Percentiles rank a stretch among this genome's conserved stretches.
These are phyloP conservation scores for Mikania micrantha DNA, from an alignment of 129 eudicot species.

Conservation along the genomic window DNA sequence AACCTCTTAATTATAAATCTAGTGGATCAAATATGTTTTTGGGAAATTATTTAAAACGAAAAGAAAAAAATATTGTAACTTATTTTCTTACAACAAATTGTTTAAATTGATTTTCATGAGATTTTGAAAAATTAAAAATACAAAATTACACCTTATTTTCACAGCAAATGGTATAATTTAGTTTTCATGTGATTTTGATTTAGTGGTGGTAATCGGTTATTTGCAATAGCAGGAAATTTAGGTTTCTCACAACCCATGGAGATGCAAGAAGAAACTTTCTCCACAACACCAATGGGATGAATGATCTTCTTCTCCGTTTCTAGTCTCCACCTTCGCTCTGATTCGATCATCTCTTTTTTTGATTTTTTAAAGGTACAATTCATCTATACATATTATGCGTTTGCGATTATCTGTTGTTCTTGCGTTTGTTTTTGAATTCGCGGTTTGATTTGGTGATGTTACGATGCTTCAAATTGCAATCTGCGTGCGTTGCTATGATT, in stretches of 20 bases:
- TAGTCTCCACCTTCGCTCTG: constrained; percentile 7
- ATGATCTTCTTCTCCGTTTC: constrained; percentile 17
- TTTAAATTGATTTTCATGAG: too few relatives aligned
- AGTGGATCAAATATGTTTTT: too few relatives aligned
- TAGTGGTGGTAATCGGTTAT: constrained; percentile 19
- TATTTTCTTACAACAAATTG: too few relatives aligned
- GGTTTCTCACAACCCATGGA: constrained; percentile 26
- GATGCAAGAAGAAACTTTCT: constrained; percentile 13
- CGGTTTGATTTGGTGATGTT: not conserved
- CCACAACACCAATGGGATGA: constrained; percentile 18
- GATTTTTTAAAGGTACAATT: constrained; percentile 21
- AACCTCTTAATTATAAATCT: too few relatives aligned
- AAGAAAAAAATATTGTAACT: too few relatives aligned
- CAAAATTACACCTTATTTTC: too few relatives aligned
- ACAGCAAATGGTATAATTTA: not conserved
- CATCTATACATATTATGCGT: not conserved
- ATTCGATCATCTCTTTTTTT: not conserved
- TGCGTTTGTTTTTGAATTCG: not conserved
- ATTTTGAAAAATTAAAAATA: too few relatives aligned
- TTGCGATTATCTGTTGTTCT: not conserved
- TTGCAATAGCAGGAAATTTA: not conserved
- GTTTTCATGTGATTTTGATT: not conserved
- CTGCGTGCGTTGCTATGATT: not conserved
- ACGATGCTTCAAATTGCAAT: not conserved
- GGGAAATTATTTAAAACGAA: too few relatives aligned